These are phyloP conservation scores for Phascolomyces articulosus DNA, from an alignment of 371 early-diverging fungal species.

Conservation along the genomic window DNA sequence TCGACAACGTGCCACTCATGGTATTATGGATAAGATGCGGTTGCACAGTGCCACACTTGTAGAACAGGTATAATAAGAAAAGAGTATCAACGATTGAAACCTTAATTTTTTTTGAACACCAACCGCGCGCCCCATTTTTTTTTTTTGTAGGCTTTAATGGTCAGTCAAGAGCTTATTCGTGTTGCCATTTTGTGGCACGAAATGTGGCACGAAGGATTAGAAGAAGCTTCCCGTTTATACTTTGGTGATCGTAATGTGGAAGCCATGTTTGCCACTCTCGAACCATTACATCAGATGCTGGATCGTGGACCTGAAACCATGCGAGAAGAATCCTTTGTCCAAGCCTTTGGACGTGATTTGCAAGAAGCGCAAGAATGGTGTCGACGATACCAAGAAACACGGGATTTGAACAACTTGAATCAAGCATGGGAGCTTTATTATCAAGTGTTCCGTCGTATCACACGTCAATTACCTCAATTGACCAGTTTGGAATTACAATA, in stretches of 20 bases:
- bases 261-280: constrained; percentile 91
- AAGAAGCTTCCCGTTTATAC: constrained; percentile 89
- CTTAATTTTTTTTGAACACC: too few relatives aligned
- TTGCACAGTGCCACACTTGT: constrained; percentile 84
- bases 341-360: constrained; percentile 92
- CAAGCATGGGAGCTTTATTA: constrained; percentile 98
- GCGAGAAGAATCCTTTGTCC: constrained; percentile 93
- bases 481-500: constrained; percentile 89
- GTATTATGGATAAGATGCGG: constrained; percentile 93
- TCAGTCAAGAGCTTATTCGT: constrained; percentile 96
- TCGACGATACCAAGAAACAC: constrained; percentile 76
- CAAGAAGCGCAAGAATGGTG: constrained; percentile 94
- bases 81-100: too few relatives aligned
- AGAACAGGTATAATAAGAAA: constrained; percentile 85
- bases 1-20: constrained; percentile 84
- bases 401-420: constrained; percentile 83
- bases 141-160: constrained; percentile 75
- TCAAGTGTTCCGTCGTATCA: constrained; percentile 85
- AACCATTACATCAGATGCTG: constrained; percentile 89
- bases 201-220: constrained; percentile 97
- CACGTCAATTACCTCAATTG: constrained; percentile 82
- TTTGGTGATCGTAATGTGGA: constrained; percentile 87
- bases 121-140: not conserved
- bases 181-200: constrained; percentile 97
- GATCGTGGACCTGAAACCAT: constrained; percentile 93